Conservation (phyloP, 257 asterid genomes). For the Rehmannia glutinosa region DNA sequence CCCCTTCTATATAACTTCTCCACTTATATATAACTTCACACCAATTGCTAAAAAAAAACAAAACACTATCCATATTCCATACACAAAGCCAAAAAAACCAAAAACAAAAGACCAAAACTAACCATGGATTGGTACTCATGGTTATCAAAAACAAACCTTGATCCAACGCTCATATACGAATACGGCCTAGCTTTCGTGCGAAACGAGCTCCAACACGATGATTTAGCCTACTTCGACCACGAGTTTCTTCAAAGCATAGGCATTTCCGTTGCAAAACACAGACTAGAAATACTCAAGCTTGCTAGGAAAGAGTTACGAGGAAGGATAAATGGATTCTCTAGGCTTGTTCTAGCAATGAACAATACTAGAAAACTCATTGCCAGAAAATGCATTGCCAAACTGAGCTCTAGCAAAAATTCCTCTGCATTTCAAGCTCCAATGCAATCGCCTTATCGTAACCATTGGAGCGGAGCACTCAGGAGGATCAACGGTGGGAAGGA, state of each 20-base stretch:
- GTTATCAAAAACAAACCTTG: constrained; percentile 60
- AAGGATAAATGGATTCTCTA: constrained; percentile 36
- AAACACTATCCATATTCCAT: neutral
- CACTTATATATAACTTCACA: neutral
- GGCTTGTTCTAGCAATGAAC: constrained; percentile 51
- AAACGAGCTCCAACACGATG: constrained; percentile 65
- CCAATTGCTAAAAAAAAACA: neutral
- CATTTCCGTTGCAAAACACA: constrained; percentile 56
- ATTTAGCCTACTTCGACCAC: constrained; percentile 63
- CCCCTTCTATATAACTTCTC: neutral
- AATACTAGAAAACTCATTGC: constrained; percentile 53
- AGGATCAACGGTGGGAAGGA: constrained; percentile 22
- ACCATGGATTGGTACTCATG: constrained; percentile 83
- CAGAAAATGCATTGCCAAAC: constrained; percentile 37
- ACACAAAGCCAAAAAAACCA: neutral
- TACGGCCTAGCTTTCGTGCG: constrained; percentile 44
- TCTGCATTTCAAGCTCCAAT: constrained; percentile 13
- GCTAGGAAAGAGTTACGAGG: constrained; percentile 39
- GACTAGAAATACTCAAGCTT: constrained; percentile 70
- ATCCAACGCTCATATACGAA: constrained; percentile 39
- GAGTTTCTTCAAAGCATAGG: constrained; percentile 80
- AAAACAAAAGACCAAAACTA: neutral
- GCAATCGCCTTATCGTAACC: constrained; percentile 31
- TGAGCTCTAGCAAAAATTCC: constrained; percentile 29
- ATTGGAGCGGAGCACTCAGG: constrained; percentile 40